These are phyloP conservation scores for Metschnikowia koreensis DNA, from an alignment of 805 yeast genomes.

Conservation along the genomic window DNA sequence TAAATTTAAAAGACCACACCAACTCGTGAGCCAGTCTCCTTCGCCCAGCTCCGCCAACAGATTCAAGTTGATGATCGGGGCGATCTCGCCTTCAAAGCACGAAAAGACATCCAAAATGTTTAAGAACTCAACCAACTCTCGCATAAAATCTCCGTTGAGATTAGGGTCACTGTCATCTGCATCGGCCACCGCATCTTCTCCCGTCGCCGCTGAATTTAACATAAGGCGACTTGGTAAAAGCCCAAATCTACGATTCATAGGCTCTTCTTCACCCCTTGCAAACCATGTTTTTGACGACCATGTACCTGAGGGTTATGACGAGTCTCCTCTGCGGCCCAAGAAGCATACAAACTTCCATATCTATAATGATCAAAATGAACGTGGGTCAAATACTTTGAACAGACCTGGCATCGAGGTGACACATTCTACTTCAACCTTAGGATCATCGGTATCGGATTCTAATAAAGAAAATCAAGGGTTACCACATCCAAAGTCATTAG, in stretches of 20 bases:
- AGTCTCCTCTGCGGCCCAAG: constrained; percentile 18
- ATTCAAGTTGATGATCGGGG: constrained; percentile 12
- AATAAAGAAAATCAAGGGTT: constrained; percentile 35
- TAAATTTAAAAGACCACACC: constrained; percentile 45
- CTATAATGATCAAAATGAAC: constrained; percentile 12
- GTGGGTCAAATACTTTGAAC: background rate
- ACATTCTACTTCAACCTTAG: background rate
- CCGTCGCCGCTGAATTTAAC: constrained; percentile 13
- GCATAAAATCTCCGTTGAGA: constrained; percentile 32
- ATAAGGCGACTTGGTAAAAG: constrained; percentile 14
- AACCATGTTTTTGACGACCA: constrained; percentile 15
- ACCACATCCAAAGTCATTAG: constrained; percentile 2
- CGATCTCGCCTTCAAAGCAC: constrained; percentile 12
- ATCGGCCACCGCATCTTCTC: constrained; percentile 5
- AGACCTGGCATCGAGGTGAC: background rate
- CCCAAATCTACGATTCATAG: constrained; percentile 16
- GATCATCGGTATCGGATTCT: constrained; percentile 18
- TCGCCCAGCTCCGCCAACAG: constrained; percentile 29
- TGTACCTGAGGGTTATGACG: constrained; percentile 11
- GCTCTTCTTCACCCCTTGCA: constrained; percentile 18
- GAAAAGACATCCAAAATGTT: constrained; percentile 28
- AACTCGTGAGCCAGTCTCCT: constrained; percentile 43
- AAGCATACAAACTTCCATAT: constrained; percentile 15
- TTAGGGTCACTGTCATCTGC: constrained; percentile 12
- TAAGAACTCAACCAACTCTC: constrained; percentile 33